Evolutionary conservation across 805 yeast genomes (phyloP), one percentile per base, ranked within the genome.

Genomic region (Brettanomyces nanus): DNA sequence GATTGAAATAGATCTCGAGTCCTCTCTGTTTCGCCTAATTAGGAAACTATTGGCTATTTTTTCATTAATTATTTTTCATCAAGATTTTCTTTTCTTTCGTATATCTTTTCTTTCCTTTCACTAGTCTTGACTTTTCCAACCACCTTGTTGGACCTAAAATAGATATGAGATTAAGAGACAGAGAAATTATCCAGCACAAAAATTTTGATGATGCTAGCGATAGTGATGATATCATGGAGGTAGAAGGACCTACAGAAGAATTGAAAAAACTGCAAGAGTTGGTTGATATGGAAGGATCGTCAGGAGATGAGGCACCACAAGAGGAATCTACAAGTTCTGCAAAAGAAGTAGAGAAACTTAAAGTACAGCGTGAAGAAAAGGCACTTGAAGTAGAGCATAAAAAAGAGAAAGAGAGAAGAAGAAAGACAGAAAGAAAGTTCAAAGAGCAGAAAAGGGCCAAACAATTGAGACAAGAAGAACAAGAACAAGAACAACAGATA

Each of bases 241-340:
- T 23, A 23, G 26, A 23, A 18, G 9, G 31, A 19, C 2, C 26
- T 21, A 35, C 37, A 21, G 31, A 20, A 26, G 28, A 22, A 29
- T 15, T 38, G 38, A 40, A 15, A 41, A 42, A 11, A 39, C 39
- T 19, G 58, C 52, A 17, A 35, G 37, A 27, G 43, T 46, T 37
- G 21, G 22, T 29, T 9, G 41, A 40, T 28, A 19, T 19, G 42
- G 38, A 18, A 22, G 32, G 9, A 21, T 49, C 49, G 36, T 33
- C 49, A 28, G 68, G 62, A 41, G 69, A 62, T 39, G 75, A 68
- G 17, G 75, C 77, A 1, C 77, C 78, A 37, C 75, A 70, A 40
- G 77, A 71, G 45, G 75, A 68, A 36, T 35, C 51, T 5, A 31
- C 54, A 10, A 35, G 35, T 7, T 18, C 49, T 3, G 53, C 45